Evolutionary conservation across 2,329 filamentous ascomycete genomes (phyloP), one percentile per base, ranked within the genome.

Genomic region (Ceratocystis harringtonii): DNA sequence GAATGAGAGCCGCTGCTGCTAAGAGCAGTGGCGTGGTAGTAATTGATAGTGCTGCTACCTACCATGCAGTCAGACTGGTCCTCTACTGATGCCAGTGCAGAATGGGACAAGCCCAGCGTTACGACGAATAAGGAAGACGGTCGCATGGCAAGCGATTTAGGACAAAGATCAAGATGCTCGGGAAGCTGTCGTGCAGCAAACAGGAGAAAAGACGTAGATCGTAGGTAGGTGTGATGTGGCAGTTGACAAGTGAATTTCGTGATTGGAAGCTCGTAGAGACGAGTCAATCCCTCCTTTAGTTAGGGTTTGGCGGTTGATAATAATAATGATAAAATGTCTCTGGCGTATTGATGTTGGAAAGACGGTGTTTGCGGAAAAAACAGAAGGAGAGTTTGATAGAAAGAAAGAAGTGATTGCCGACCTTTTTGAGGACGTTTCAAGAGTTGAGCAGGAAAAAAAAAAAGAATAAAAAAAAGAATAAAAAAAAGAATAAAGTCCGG

Each of bases 21-120:
- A 41, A 12, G 36, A 41, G 36, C 36, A 12, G 36, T 5, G 36
- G 36, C 4, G 36, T 52, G 65, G 43, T 68, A 63, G 63, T 68
- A 64, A 64, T 69, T 48, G 64, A 65, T 57, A 52, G 55, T 64
- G 70, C 69, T 64, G 68, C 58, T 43, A 58, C 55, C 32, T 58
- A 58, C 55, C 55, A 58, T 58, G 28, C 55, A 58, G 55, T 58
- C 55, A 25, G 55, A 58, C 55, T 58, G 55, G 15, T 58, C 5
- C 25, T 28, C 48, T 52, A 32, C 55, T 19, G 36, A 41, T 41
- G 55, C 55, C 28, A 58, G 28, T 58, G 55, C 22, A 25, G 55
- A 36, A 36, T 58, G 55, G 55, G 55, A 58, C 55, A 58, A 36
- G 55, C 55, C 55, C 55, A 58, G 17, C 15, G 55, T 58, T 32